Percentiles rank a stretch among this genome's conserved stretches.
These are phyloP conservation scores for Globomyces pollinis-pini DNA, from an alignment of 192 early-diverging fungal genomes.

Conservation along the genomic window DNA sequence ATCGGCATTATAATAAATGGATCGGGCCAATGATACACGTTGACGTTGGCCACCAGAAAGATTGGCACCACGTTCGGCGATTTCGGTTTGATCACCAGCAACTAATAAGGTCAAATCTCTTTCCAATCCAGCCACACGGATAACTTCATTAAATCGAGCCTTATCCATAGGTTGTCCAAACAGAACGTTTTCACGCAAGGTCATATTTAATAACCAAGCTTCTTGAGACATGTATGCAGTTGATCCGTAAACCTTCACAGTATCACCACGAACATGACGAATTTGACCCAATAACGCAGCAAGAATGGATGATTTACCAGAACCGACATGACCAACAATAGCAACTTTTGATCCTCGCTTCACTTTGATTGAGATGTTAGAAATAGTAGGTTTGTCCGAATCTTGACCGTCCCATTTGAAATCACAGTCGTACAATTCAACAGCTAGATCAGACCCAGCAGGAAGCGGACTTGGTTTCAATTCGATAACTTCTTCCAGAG, in stretches of 20 bases:
- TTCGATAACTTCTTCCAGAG: slow-evolving; percentile 42
- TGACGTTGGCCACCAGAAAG: slow-evolving; percentile 67
- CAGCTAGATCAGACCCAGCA: slow-evolving; percentile 22
- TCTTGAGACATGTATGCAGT: slow-evolving; percentile 59
- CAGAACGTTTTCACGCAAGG: slow-evolving; percentile 71
- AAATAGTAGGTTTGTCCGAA: slow-evolving; percentile 26
- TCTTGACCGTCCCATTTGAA: slow-evolving; percentile 51
- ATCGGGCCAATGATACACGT: slow-evolving; percentile 44
- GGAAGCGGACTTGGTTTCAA: slow-evolving; percentile 7
- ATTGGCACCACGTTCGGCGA: slow-evolving; percentile 62
- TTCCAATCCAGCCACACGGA: slow-evolving; percentile 53
- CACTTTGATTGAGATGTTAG: slow-evolving; percentile 41
- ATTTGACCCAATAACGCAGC: slow-evolving; percentile 65
- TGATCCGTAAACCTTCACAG: slow-evolving; percentile 42
- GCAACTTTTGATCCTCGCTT: slow-evolving; percentile 44
- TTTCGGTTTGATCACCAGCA: slow-evolving; percentile 60
- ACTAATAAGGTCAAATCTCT: slow-evolving; percentile 57
- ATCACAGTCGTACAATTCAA: slow-evolving; percentile 35
- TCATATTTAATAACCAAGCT: slow-evolving; percentile 63
- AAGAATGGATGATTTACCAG: slow-evolving; percentile 59
- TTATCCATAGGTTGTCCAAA: slow-evolving; percentile 62
- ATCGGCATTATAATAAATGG: slow-evolving; percentile 57
- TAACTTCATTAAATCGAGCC: slow-evolving; percentile 46
- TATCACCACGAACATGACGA: slow-evolving; percentile 30
- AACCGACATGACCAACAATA: slow-evolving; percentile 63